Evolutionary conservation across 2,329 filamentous ascomycete species (phyloP).

Genomic region (Cytospora mali): DNA sequence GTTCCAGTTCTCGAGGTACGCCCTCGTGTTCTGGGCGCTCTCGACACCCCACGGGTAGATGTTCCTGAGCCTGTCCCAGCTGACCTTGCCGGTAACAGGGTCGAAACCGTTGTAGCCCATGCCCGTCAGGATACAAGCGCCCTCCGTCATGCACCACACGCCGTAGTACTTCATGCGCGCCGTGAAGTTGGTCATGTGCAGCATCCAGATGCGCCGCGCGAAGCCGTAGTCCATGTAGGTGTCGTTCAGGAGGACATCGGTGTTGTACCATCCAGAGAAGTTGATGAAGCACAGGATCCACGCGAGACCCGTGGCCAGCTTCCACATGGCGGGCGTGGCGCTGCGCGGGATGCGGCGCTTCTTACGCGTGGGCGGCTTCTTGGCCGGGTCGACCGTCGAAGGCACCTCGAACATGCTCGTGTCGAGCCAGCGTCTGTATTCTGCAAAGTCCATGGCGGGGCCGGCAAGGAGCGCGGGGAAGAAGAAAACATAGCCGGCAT

Average conservation of each 20-base stretch:
- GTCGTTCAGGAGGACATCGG: slow-evolving; percentile 64
- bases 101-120: slow-evolving; percentile 95
- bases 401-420: slow-evolving; percentile 93
- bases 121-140: slow-evolving; percentile 89
- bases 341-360: slow-evolving; percentile 92
- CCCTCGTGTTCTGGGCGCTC: slow-evolving; percentile 88
- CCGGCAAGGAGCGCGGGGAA: slow-evolving; percentile 90
- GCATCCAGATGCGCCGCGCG: slow-evolving; percentile 70
- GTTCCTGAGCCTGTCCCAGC: slow-evolving; percentile 89
- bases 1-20: slow-evolving; percentile 92
- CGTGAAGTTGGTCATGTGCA: slow-evolving; percentile 83
- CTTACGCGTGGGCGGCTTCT: slow-evolving; percentile 83
- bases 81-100: slow-evolving; percentile 77
- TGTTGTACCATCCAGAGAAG: slow-evolving; percentile 68
- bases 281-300: slow-evolving; percentile 83
- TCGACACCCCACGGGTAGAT: slow-evolving; percentile 86
- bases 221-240: slow-evolving; percentile 70
- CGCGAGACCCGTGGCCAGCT: slow-evolving; percentile 69
- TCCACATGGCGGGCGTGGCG: slow-evolving; percentile 79
- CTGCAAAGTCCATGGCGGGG: slow-evolving; percentile 90
- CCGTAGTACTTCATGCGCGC: slow-evolving; percentile 94
- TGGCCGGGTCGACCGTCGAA: slow-evolving; percentile 77
- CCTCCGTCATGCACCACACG: slow-evolving; percentile 91
- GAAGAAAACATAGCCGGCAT: slow-evolving; percentile 88
- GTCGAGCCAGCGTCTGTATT: slow-evolving; percentile 91